Evolutionary conservation across 371 early-diverging fungal species (phyloP), one percentile per base, ranked within the genome.

Genomic region (Lichtheimia ramosa): DNA sequence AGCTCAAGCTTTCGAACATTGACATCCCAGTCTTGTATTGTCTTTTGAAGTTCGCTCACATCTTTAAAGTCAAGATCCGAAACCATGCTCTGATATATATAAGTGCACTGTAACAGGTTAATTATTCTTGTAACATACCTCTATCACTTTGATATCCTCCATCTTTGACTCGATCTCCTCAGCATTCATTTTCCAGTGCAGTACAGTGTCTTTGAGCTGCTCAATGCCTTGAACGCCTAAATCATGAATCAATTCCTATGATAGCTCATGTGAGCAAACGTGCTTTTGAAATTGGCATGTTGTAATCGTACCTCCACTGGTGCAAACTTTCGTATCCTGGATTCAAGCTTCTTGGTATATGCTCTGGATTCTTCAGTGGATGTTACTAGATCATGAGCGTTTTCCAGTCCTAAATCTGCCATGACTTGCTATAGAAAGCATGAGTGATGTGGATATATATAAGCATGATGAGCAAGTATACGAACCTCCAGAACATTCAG

Each of bases 161-260:
- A 46, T 46, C 16, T 21, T 46, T 46, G 18, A 21, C 16, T 46
- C 18, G 16, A 46, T 46, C 16, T 21, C 18, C 24, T 42, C 16
- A 5, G 63, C 63, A 20, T 63, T 58, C 16, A 40, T 40, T 20
- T 51, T 27, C 58, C 63, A 63, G 14, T 43, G 42, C 14, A 40
- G 4, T 3, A 55, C 50, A 1, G 43, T n/a, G 6, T 27, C 28
- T 8, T 16, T 27, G 8, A 61, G 21, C 2, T 40, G 27, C 2
- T 48, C 41, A 10, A 61, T 40, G n/a, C 34, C 54, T 12, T 39
- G 15, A 15, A 48, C n/a, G 6, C 49, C 58, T 48, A 57, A 49
- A 10, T 57, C 58, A 16, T 10, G 4, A 5, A 49, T 21, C 40
- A 28, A 16, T 28, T 41, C 25, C 48, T 48, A 23, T 43, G n/a